These are phyloP conservation scores for Entomortierella lignicola DNA, from an alignment of 192 early-diverging fungal genomes.

Conservation along the genomic window DNA sequence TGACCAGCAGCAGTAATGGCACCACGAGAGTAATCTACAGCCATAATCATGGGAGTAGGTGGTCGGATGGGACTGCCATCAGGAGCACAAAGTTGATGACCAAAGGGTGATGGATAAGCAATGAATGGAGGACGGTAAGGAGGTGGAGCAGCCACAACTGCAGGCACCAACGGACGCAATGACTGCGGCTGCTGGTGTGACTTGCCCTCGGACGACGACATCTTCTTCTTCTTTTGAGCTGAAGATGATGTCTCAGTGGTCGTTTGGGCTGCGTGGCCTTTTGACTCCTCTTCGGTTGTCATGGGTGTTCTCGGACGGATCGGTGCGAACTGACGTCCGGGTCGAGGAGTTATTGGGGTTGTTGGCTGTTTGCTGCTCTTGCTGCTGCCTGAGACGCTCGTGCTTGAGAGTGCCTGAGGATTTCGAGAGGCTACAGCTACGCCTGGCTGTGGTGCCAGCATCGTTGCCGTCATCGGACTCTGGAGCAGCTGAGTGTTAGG, in stretches of 20 bases:
- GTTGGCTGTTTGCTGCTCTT: conserved; percentile 3
- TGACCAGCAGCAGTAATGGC: conserved; percentile 7
- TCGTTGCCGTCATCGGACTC: background rate
- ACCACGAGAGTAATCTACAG: conserved; percentile 39
- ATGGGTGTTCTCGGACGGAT: conserved; percentile 49
- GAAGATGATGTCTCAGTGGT: conserved; percentile 17
- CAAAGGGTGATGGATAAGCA: conserved; percentile 33
- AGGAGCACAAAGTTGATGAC: conserved; percentile 8
- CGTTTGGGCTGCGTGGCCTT: conserved; percentile 34
- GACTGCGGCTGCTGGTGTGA: background rate
- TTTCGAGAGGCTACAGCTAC: conserved; percentile 17
- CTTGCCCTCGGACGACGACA: conserved; percentile 10
- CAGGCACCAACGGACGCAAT: conserved; percentile 33
- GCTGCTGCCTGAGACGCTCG: background rate
- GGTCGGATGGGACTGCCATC: conserved; percentile 9
- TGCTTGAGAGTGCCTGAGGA: conserved; percentile 6
- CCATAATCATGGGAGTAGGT: conserved; percentile 41
- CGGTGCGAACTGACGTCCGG: conserved; percentile 34
- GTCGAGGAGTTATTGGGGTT: conserved; percentile 2
- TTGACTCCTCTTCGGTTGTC: conserved; percentile 32
- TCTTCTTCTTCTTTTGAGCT: conserved; percentile 25
- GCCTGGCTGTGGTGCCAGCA: background rate
- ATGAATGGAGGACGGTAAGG: conserved; percentile 47
- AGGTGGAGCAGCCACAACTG: conserved; percentile 30
- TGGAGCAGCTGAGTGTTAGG: conserved; percentile 25